Base-by-base conservation (phyloP, 306 rosid species). In the Pterocarpus macrocarpus region DNA sequence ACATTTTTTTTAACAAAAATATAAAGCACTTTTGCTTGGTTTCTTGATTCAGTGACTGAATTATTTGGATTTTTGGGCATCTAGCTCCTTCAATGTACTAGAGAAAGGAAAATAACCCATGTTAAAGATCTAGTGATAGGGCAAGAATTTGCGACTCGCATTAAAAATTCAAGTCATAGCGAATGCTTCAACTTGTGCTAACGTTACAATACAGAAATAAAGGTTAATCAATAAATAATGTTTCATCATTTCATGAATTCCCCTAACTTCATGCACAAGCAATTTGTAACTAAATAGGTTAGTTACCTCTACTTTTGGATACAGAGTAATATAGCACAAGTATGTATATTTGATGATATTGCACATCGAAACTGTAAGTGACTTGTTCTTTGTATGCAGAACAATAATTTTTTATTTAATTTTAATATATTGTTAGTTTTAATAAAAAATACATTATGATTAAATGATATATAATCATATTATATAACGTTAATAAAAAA, bases 231-330 rank as follows among this genome's bases (percentile, higher is more conserved):
- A 53, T 17, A 55, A 10, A 67, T 32, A 41, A 53, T 28, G 77
- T 58, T 79, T 63, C 52, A 15, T 30, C 50, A 69, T 17, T 70
- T 47, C 39, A 80, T 38, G 73, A 71, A 22, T 39, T 71, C 28
- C 70, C 52, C 45, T 15, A 34, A 5, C 56, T 80, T 71, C 64
- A 63, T 50, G 79, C 47, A 14, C 56, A 62, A 71, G 83, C 73
- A 80, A 38, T 52, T 52, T 52, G 28, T 53, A 14, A 1, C 8
- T 6, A 8, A 53, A n/a, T 53, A n/a, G 58, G 58, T 53, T 53
- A 53, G 58, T 53, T 11, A 2, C n/a, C 11, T 47, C 5, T 10
- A 8, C 8, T 8, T 5, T 43, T 7, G 49, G 49, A 2, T 43
- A 8, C 49, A 43, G 49, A 43, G 49, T 0, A 43, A 43, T 8